Percentiles rank a stretch among this genome's conserved stretches.
Conservation (phyloP, 352 stramenopile genomes). For the Globisporangium paroecandrum region DNA sequence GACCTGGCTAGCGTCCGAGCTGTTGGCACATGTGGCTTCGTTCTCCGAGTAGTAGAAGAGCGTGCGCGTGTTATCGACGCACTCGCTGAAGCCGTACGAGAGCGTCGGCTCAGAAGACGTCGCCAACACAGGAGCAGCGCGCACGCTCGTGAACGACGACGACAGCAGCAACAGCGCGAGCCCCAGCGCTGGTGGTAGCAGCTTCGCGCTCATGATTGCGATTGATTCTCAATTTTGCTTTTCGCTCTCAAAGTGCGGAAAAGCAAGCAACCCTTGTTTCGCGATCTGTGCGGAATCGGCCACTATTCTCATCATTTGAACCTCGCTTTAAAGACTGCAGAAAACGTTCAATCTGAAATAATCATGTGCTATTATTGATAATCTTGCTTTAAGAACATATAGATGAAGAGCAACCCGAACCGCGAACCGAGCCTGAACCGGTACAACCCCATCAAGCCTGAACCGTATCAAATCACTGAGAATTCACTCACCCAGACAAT, state of each 20-base stretch:
- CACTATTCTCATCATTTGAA: neutral
- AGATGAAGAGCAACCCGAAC: neutral
- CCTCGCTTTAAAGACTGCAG: neutral
- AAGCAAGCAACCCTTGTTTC: neutral
- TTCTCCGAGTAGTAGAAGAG: slow-evolving; percentile 73
- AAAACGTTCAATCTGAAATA: neutral
- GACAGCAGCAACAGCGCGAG: neutral
- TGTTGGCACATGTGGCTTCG: slow-evolving; percentile 42
- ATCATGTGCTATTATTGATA: no score
- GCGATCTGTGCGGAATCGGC: neutral
- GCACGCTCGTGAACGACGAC: neutral
- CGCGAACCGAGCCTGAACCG: no score
- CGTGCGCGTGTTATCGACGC: slow-evolving; percentile 67
- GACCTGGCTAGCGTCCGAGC: slow-evolving; percentile 25
- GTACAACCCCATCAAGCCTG: no score
- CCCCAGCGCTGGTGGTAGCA: neutral
- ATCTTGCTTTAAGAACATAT: neutral
- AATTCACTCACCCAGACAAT: no score
- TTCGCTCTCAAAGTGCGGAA: neutral
- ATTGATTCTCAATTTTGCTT: neutral
- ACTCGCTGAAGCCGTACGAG: slow-evolving; percentile 78
- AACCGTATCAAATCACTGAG: no score
- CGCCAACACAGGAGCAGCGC: neutral
- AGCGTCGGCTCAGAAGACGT: slow-evolving; percentile 16
- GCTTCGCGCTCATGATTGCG: neutral